A percentile compares a stretch with the other conserved stretches of the same genome.
These are phyloP conservation scores for Fusarium domesticum DNA, from an alignment of 2,329 filamentous ascomycete species.

Conservation along the genomic window DNA sequence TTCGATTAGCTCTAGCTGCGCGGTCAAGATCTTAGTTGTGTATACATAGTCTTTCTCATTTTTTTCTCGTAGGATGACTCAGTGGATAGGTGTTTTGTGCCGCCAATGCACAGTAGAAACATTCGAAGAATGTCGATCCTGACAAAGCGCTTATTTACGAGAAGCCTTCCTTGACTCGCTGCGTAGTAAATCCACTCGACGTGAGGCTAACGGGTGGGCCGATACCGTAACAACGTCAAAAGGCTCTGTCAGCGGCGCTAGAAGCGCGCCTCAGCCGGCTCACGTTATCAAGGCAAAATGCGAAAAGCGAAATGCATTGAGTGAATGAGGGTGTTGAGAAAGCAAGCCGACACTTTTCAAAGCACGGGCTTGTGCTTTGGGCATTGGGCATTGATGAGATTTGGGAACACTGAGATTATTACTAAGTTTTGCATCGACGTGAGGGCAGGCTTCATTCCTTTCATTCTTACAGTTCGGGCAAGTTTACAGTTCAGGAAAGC, in stretches of 20 bases:
- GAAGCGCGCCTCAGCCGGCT: conserved; percentile 7
- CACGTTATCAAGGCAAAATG: conserved; percentile 11
- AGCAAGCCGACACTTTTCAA: neutral
- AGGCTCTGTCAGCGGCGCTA: conserved; percentile 15
- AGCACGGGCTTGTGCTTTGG: neutral
- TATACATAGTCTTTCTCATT: too few species aligned
- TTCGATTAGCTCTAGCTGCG: too few species aligned
- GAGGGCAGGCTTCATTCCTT: too few species aligned
- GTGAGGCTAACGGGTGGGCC: conserved; percentile 17
- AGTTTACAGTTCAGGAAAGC: too few species aligned
- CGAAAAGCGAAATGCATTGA: neutral
- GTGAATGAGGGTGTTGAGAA: neutral
- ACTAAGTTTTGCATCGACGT: too few species aligned
- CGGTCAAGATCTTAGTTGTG: too few species aligned
- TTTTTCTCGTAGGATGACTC: too few species aligned
- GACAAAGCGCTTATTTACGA: neutral
- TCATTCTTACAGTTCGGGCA: too few species aligned
- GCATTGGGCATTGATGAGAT: neutral
- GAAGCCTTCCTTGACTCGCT: neutral
- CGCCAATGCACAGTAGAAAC: too few species aligned
- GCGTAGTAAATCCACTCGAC: conserved; percentile 11
- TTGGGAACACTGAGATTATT: too few species aligned
- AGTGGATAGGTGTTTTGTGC: too few species aligned
- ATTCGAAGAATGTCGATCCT: neutral
- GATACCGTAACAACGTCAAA: conserved; percentile 15